Evolutionary conservation across 345 rosid genomes (phyloP).

Genomic region (Aquilaria sinensis): DNA sequence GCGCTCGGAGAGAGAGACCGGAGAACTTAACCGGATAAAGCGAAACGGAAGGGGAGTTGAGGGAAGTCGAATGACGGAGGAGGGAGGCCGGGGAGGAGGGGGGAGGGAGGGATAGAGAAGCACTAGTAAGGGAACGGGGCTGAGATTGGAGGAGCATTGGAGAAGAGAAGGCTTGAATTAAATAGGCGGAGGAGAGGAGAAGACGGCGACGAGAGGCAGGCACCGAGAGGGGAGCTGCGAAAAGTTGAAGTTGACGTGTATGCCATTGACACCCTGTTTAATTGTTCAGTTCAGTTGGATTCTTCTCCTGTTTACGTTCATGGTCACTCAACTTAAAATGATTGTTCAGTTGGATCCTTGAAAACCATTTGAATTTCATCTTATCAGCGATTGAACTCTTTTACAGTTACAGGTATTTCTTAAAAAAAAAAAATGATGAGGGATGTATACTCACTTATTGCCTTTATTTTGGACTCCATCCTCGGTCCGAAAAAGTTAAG

Average conservation of each 20-base stretch:
- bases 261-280: too few relatives aligned
- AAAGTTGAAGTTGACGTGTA: slow-evolving; percentile 11
- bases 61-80: background rate
- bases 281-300: slow-evolving; percentile 5
- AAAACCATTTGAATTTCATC: too few relatives aligned
- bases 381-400: too few relatives aligned
- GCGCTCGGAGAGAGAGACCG: slow-evolving; percentile 14
- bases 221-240: background rate
- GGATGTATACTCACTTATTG: too few relatives aligned
- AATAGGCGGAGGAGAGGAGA: slow-evolving; percentile 17
- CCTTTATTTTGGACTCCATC: too few relatives aligned
- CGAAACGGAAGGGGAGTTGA: background rate
- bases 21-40: background rate
- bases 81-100: background rate
- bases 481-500: too few relatives aligned
- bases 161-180: background rate
- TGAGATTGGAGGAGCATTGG: slow-evolving; percentile 24
- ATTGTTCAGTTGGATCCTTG: too few relatives aligned
- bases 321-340: too few relatives aligned
- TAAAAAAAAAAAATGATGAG: too few relatives aligned
- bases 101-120: slow-evolving; percentile 6
- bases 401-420: too few relatives aligned
- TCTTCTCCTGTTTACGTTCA: too few relatives aligned
- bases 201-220: background rate
- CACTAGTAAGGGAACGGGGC: slow-evolving; percentile 5